Percentiles rank a stretch among this genome's conserved stretches.
These are phyloP conservation scores for Erysimum pusillum DNA, from an alignment of 441 rosid genomes.

Conservation along the genomic window DNA sequence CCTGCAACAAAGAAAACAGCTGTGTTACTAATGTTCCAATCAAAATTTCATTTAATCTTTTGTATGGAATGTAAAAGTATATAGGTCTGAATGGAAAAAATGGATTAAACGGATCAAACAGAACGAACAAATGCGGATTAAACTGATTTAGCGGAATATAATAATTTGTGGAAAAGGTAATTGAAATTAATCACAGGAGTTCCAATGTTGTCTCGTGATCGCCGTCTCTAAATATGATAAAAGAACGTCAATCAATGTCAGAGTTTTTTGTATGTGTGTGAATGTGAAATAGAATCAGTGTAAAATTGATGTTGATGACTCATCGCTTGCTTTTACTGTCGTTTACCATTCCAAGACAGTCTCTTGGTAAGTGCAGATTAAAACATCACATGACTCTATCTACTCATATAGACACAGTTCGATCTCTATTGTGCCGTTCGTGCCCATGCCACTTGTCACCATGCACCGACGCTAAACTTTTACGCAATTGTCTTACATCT, in stretches of 20 bases:
- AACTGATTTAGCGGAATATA: too few species aligned
- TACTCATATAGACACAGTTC: conserved; percentile 33
- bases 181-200: background rate
- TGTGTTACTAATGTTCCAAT: background rate
- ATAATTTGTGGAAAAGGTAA: background rate
- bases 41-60: background rate
- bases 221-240: background rate
- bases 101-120: too few species aligned
- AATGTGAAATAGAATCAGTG: conserved; percentile 24
- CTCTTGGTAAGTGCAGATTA: conserved; percentile 31
- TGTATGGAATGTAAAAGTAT: background rate
- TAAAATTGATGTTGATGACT: conserved; percentile 20
- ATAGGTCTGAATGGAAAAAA: too few species aligned
- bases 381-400: conserved; percentile 36
- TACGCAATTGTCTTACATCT: background rate
- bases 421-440: conserved; percentile 21
- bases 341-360: conserved; percentile 45
- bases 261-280: conserved; percentile 19
- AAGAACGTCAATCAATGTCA: conserved; percentile 17
- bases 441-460: conserved; percentile 40
- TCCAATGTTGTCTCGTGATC: conserved; percentile 29
- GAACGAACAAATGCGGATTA: too few species aligned
- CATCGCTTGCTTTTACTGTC: conserved; percentile 41
- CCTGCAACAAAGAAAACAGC: background rate
- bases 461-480: conserved; percentile 4